Conservation (phyloP, 495 filamentous ascomycete genomes). For the Oidiodendron maius region DNA sequence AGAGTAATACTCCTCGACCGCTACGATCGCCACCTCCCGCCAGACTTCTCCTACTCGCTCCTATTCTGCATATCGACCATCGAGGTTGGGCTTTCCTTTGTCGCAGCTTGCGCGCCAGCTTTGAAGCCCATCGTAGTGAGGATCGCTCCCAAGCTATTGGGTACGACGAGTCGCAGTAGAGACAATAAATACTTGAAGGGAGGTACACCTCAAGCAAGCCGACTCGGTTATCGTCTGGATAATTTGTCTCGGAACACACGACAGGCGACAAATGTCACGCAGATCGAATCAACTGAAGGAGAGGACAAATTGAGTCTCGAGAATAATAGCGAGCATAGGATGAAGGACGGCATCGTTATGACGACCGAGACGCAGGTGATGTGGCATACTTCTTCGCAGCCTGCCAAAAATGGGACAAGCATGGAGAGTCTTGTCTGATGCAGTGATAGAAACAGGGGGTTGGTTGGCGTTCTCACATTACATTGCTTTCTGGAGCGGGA, state of each 20-base stretch:
- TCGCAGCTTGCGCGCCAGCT: slow-evolving; percentile 3
- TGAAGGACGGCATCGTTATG: slow-evolving; percentile 3
- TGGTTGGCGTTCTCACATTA: no score
- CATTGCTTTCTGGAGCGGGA: no score
- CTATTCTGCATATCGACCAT: slow-evolving; percentile 4
- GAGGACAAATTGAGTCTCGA: background rate
- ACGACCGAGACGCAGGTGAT: slow-evolving; percentile 2
- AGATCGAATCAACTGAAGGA: no score
- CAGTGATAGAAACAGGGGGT: no score
- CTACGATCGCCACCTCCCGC: background rate
- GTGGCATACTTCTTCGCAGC: slow-evolving; percentile 1
- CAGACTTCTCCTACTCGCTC: slow-evolving; percentile 3
- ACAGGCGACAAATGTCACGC: background rate
- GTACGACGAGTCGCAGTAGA: background rate
- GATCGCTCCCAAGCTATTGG: background rate
- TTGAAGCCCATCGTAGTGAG: slow-evolving; percentile 4
- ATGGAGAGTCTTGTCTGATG: slow-evolving; percentile 5
- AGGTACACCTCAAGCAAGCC: no score
- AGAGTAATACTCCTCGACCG: slow-evolving; percentile 1
- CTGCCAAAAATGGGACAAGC: background rate
- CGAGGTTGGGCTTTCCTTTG: slow-evolving; percentile 5
- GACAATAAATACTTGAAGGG: background rate
- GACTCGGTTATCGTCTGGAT: background rate
- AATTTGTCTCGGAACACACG: background rate
- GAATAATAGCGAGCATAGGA: background rate